Evolutionary conservation across 1,284 basidiomycete species (phyloP), one percentile per base, ranked within the genome.

Genomic region (Boletus semigastroideus): DNA sequence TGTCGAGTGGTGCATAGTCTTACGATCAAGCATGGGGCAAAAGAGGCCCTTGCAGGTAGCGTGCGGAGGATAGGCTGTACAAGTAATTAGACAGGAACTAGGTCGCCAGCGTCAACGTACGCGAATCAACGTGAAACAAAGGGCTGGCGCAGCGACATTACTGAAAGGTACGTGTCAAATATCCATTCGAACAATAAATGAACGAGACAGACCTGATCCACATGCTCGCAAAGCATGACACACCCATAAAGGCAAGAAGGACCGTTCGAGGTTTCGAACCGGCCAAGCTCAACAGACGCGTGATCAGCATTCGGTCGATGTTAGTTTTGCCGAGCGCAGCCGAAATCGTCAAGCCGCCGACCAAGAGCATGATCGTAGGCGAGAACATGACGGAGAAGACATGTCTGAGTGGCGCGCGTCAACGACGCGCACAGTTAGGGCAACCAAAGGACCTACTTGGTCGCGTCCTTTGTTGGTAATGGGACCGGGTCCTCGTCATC

Each of bases 221-320:
- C 97, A 98, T 99, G 69, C 91, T 94, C 2, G 96, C 94, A 67
- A 99, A 99, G 66, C 95, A 98, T 1, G 95, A 91, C 5, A 99
- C 95, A 37, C 79, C 84, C 97, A 99, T 99, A 72, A 98, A 93
- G 0, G 94, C 90, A 36, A 99, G 80, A 16, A 99, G 75, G 2
- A 99, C 95, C 0, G 82, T 84, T 59, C 84, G 86, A 1, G 95
- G 97, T 51, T 81, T 80, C 9, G 92, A 90, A 1, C 97, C 96
- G 3, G 97, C 97, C 43, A 97, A 75, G 60, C 86, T 89, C 43
- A 99, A 80, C 33, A 99, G 85, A 37, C 92, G 84, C n/a, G 93
- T 95, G 42, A 98, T 96, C 33, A 98, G 74, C 53, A 96, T 82
- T 50, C 94, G 89, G 74, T 99, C 97, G 59, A 99, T 94, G 50